These are phyloP conservation scores for Yarrowia yakushimensis DNA, from an alignment of 805 yeast genomes.

Conservation along the genomic window DNA sequence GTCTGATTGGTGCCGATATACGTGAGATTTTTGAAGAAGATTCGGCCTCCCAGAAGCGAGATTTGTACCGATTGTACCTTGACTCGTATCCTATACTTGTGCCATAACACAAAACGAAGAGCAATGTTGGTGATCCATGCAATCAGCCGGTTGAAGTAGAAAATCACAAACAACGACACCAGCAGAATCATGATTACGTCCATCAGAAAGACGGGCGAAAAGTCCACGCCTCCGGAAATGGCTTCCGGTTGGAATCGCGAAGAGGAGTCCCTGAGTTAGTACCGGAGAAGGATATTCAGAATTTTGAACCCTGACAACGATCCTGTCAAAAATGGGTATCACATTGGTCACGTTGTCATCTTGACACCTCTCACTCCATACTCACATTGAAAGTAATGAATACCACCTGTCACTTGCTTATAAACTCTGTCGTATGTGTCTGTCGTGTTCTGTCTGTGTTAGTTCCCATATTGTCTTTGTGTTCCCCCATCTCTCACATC, in stretches of 20 bases:
- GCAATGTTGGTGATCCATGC: slow-evolving; percentile 57
- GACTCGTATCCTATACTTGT: slow-evolving; percentile 52
- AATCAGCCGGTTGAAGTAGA: slow-evolving; percentile 69
- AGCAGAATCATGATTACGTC: slow-evolving; percentile 75
- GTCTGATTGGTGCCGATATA: slow-evolving; percentile 73
- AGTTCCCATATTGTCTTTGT: no score
- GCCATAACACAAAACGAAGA: slow-evolving; percentile 61
- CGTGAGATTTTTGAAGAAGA: slow-evolving; percentile 71
- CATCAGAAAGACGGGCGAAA: slow-evolving; percentile 72
- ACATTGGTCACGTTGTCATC: no score
- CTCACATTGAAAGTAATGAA: background rate
- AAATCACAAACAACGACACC: slow-evolving; percentile 59
- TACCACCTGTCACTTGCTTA: background rate
- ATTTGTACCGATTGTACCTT: slow-evolving; percentile 71
- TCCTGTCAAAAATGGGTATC: no score
- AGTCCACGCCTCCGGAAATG: slow-evolving; percentile 35
- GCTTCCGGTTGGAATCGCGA: slow-evolving; percentile 30
- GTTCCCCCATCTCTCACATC: no score
- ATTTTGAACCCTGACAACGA: no score
- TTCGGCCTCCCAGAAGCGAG: slow-evolving; percentile 77
- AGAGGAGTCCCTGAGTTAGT: slow-evolving; percentile 25
- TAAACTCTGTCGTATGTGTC: background rate
- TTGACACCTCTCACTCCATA: no score
- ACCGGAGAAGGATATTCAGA: background rate
- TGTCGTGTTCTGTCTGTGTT: background rate